Base-by-base conservation (phyloP, 2,329 filamentous ascomycete species). In the Ophiocordyceps unilateralis region DNA sequence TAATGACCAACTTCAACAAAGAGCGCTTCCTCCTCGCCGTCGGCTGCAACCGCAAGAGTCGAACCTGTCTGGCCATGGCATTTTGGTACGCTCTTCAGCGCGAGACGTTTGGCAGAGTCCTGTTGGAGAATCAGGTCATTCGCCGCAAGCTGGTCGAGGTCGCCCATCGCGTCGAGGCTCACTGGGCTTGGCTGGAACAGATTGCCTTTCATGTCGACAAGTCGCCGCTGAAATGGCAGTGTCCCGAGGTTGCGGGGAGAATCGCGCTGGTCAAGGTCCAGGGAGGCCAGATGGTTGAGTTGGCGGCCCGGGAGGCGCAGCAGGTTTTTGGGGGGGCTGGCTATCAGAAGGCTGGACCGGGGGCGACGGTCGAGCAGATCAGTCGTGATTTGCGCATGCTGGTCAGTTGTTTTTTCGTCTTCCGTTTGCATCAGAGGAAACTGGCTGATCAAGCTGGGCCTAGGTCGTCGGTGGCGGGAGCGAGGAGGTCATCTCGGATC, bases 1-100 rank as follows among this genome's bases (percentile, higher is more conserved):
- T 93, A 55, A 66, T 91, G 56, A 77, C 74, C 63, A 93, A 93
- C 65, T 93, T 93, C 66, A 91, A 91, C 68, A 83, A 91, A 63
- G 83, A 87, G 65, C 73, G 83, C 26, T 86, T 74, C 48, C 65
- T 70, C 47, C 67, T 81, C 51, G 67, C 72, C 1, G 68, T 72
- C 2, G 65, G 65, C 20, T 70, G 69, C 45, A 74, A 78, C 43
- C 65, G 73, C 39, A 69, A 76, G 53, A 70, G 73, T 1, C 65
- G 76, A 1, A 65, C 70, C 0, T 76, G 73, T 47, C 59, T 70
- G 3, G 66, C 70, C 22, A 65, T 72, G 45, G 66, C 73, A 0
- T 69, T 69, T 43, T 57, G 56, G 1, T 70, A 76, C 50, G 70
- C 73, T 2, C 57, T 64, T 39, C 64, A 58, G 7, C 61, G 74